phyloP scores from a whole-genome alignment of 192 early-diverging fungal species.

The Rhizophagus clarus region DNA sequence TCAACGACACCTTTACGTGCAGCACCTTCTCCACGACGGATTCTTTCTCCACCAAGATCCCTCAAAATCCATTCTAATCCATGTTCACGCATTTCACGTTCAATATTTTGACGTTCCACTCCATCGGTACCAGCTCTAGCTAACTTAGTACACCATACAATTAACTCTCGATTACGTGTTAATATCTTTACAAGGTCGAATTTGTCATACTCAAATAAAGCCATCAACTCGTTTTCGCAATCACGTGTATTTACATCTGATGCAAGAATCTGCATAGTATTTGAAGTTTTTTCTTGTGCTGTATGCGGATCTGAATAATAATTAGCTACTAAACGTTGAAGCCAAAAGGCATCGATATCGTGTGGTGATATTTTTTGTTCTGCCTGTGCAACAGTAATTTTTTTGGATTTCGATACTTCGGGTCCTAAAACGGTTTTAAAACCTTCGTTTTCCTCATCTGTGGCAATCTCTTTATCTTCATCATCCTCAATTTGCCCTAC shows the following conservation, averaged over 20 bases:
- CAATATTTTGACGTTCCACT: constrained; percentile 57
- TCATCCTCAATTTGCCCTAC: constrained; percentile 47
- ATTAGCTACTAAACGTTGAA: constrained; percentile 83
- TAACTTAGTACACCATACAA: constrained; percentile 90
- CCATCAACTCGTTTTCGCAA: constrained; percentile 95
- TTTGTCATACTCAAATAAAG: constrained; percentile 94
- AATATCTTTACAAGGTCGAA: constrained; percentile 93
- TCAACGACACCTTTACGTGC: constrained; percentile 64
- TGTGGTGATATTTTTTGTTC: constrained; percentile 61
- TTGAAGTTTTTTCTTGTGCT: constrained; percentile 86
- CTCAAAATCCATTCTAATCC: constrained; percentile 75
- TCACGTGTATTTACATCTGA: constrained; percentile 74
- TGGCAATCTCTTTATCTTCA: constrained; percentile 51
- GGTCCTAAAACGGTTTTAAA: constrained; percentile 51
- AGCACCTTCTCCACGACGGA: constrained; percentile 50
- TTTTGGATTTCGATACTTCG: constrained; percentile 46
- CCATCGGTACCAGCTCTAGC: constrained; percentile 69
- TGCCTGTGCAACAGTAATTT: constrained; percentile 36
- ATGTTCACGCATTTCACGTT: constrained; percentile 69
- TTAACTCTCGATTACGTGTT: constrained; percentile 83
- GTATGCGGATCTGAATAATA: constrained; percentile 83
- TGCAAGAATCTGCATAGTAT: constrained; percentile 72
- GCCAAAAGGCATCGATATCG: constrained; percentile 97
- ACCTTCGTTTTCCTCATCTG: constrained; percentile 61
- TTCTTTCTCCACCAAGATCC: constrained; percentile 62